A percentile compares a stretch with the other conserved stretches of the same genome.
Conservation (phyloP, 257 asterid species). For the Solanum virginianum region DNA sequence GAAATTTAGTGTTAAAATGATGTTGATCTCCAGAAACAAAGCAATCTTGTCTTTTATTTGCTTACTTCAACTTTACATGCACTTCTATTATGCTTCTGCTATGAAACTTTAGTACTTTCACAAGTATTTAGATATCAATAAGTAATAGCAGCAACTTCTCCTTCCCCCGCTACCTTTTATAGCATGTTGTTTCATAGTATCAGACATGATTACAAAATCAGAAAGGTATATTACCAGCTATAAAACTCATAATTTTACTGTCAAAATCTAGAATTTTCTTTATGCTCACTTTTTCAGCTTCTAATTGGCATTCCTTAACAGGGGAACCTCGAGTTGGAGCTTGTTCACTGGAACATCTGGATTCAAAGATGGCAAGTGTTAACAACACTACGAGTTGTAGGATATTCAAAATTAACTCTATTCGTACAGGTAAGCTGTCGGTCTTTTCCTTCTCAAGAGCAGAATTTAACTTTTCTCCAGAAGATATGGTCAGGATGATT, state of each 20-base stretch:
- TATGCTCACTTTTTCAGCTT: neutral
- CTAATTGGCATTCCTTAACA: neutral
- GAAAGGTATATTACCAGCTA: neutral
- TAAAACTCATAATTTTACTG: neutral
- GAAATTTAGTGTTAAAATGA: neutral
- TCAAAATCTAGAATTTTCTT: neutral
- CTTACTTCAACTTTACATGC: neutral
- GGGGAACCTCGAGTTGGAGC: conserved; percentile 24
- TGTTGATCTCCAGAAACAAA: neutral
- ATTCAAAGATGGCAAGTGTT: conserved; percentile 14
- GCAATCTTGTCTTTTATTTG: neutral
- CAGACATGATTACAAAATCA: neutral
- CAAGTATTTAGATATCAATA: neutral
- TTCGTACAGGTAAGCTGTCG: conserved; percentile 61
- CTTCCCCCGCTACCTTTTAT: neutral
- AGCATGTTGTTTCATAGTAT: neutral
- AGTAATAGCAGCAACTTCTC: neutral
- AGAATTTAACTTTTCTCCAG: neutral
- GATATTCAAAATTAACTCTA: conserved; percentile 25
- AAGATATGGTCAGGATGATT: neutral
- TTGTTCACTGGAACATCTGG: conserved; percentile 15
- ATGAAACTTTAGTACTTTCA: neutral
- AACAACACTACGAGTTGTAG: conserved; percentile 12
- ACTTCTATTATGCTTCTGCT: neutral
- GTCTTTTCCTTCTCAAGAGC: neutral